A percentile compares a stretch with the other conserved stretches of the same genome.
Evolutionary conservation across 192 early-diverging fungal genomes (phyloP).

Genomic region (Diversispora eburnea): DNA sequence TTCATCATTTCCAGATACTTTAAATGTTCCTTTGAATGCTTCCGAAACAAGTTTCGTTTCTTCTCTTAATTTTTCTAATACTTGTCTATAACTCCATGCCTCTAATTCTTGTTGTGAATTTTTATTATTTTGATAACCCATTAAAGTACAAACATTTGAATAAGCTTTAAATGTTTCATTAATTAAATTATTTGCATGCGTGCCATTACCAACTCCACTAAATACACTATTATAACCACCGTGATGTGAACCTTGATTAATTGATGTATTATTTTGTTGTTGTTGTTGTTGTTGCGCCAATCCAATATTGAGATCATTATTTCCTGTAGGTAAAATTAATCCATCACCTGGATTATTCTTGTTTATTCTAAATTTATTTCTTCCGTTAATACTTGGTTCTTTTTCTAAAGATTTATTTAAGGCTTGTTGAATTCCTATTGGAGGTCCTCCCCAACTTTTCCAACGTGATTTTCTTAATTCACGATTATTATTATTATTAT

Average conservation of each 20-base stretch:
- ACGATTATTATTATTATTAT: neutral
- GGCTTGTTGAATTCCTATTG: neutral
- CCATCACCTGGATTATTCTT: neutral
- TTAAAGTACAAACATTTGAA: constrained; percentile 13
- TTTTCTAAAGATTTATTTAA: constrained; percentile 2
- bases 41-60: constrained; percentile 16
- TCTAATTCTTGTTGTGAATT: constrained; percentile 2
- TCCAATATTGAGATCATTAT: neutral
- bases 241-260: neutral
- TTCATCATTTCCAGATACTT: neutral
- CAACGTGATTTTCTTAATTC: neutral
- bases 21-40: constrained; percentile 11
- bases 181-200: neutral
- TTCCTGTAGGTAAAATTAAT: neutral
- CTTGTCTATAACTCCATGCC: constrained; percentile 20
- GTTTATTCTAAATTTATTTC: neutral
- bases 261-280: neutral
- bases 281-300: neutral
- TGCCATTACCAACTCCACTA: too few relatives aligned
- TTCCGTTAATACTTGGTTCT: neutral
- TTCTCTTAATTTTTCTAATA: constrained; percentile 12
- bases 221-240: neutral
- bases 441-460: constrained; percentile 28
- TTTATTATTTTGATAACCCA: constrained; percentile 19
- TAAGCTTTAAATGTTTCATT: constrained; percentile 11